Evolutionary conservation across 2,329 filamentous ascomycete genomes (phyloP), one percentile per base, ranked within the genome.

Genomic region (Colletotrichum higginsianum): DNA sequence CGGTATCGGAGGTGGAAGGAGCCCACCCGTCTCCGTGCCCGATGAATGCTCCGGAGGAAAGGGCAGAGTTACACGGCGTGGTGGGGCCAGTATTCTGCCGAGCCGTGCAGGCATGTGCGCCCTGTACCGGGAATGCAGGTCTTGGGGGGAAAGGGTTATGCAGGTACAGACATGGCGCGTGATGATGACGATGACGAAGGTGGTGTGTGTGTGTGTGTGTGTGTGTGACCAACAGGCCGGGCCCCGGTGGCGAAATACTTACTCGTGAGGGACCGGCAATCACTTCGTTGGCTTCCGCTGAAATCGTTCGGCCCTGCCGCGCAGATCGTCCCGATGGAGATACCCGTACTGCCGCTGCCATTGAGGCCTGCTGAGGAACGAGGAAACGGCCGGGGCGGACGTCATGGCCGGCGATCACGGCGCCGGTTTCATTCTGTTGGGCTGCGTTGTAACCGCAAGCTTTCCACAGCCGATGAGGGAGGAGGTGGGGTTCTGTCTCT

Each of bases 151-250:
- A 21, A 42, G 11, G 15, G 15, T 2, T 46, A 71, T 63, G 68
- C 68, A 72, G 69, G 69, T 69, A 72, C 69, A 69, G 69, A 66
- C 64, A 72, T 66, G 58, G 47, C 47, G 60, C 65, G 64, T 40
- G 46, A 26, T 60, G 50, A 68, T 57, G 66, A 44, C 50, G 58
- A 44, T 30, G 30, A 8, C 26, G 26, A 26, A 11, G 30, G 8
- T 30, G 30, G 30, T 30, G 30, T 35, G 30, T 35, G 15, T 26
- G n/a, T 42, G 30, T 26, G n/a, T n/a, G n/a, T 13, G 26, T 35
- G 13, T 26, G n/a, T 42, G 30, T 26, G 30, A 21, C 46, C 60
- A 46, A 21, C 35, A 12, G n/a, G 35, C n/a, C 30, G 35, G 21
- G 18, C 7, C 11, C 26, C 35, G 49, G 47, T 53, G 47, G 61